Percentiles rank a stretch among this genome's conserved stretches.
These are phyloP conservation scores for Colletotrichum tamarilloi DNA, from an alignment of 2,329 filamentous ascomycete genomes.

Conservation along the genomic window DNA sequence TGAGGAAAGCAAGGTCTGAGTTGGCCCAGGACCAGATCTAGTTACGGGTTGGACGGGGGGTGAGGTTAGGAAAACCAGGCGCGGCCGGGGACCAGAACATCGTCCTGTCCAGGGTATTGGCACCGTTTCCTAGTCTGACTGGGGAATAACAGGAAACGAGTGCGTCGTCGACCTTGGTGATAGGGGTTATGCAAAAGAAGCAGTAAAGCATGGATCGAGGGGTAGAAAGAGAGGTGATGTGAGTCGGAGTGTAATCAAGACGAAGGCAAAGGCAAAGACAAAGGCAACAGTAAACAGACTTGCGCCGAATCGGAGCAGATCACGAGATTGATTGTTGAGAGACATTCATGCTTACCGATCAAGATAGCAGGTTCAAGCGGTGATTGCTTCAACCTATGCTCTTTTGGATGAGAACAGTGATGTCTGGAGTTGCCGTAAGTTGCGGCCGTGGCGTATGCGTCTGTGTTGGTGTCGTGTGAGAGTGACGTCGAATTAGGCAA, in stretches of 20 bases:
- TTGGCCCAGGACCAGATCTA: neutral
- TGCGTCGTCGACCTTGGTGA: slow-evolving; percentile 7
- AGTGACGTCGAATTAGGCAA: slow-evolving; percentile 9
- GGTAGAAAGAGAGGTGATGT: neutral
- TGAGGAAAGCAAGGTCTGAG: slow-evolving; percentile 5
- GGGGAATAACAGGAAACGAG: neutral
- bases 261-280: neutral
- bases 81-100: neutral
- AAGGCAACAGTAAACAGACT: neutral
- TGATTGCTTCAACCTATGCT: neutral
- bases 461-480: neutral
- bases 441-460: neutral
- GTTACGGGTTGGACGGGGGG: neutral
- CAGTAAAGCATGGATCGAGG: neutral
- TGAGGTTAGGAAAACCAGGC: slow-evolving; percentile 11
- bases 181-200: slow-evolving; percentile 1
- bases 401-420: neutral
- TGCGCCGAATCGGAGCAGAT: slow-evolving; percentile 16
- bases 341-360: slow-evolving; percentile 18
- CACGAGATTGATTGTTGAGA: slow-evolving; percentile 7
- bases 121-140: slow-evolving; percentile 4
- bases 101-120: neutral
- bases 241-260: neutral
- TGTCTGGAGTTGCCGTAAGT: neutral
- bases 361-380: slow-evolving; percentile 11